Evolutionary conservation across 495 filamentous ascomycete species (phyloP).

Genomic region (Podospora pseudoanserina): DNA sequence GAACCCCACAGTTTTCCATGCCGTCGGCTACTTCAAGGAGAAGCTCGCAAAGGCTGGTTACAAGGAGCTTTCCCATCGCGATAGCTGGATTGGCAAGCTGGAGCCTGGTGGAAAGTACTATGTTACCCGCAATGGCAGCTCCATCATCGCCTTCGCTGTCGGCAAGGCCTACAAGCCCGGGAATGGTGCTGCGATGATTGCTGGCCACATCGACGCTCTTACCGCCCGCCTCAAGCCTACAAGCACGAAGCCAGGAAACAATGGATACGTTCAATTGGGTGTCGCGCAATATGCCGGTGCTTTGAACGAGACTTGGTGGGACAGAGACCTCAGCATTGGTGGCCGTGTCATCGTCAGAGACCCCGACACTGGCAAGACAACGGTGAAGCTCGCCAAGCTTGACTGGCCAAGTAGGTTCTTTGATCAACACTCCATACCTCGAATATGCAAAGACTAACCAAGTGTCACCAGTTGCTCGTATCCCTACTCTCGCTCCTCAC

Average conservation of each 20-base stretch:
- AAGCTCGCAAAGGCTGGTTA: conserved; percentile 70
- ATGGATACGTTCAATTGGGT: conserved; percentile 84
- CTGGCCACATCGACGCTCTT: conserved; percentile 88
- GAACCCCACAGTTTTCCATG: conserved; percentile 92
- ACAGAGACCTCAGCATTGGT: conserved; percentile 85
- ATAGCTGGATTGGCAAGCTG: conserved; percentile 72
- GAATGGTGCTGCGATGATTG: conserved; percentile 75
- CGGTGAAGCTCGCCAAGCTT: conserved; percentile 78
- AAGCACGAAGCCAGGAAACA: conserved; percentile 70
- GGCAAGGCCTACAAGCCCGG: conserved; percentile 79
- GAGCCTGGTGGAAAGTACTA: conserved; percentile 84
- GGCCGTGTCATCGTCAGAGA: conserved; percentile 83
- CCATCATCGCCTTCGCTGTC: conserved; percentile 80
- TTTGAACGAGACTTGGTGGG: conserved; percentile 88
- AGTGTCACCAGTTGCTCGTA: conserved; percentile 60
- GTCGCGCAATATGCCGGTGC: conserved; percentile 90
- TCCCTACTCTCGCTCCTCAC: conserved; percentile 90
- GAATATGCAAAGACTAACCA: neutral
- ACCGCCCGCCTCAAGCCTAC: conserved; percentile 88
- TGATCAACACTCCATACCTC: neutral
- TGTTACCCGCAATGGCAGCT: conserved; percentile 78
- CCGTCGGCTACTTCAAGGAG: conserved; percentile 69
- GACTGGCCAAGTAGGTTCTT: conserved; percentile 64
- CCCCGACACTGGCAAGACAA: conserved; percentile 67
- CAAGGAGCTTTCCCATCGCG: conserved; percentile 71